Conservation (phyloP, 306 rosid species). For the Canavalia ensiformis region DNA sequence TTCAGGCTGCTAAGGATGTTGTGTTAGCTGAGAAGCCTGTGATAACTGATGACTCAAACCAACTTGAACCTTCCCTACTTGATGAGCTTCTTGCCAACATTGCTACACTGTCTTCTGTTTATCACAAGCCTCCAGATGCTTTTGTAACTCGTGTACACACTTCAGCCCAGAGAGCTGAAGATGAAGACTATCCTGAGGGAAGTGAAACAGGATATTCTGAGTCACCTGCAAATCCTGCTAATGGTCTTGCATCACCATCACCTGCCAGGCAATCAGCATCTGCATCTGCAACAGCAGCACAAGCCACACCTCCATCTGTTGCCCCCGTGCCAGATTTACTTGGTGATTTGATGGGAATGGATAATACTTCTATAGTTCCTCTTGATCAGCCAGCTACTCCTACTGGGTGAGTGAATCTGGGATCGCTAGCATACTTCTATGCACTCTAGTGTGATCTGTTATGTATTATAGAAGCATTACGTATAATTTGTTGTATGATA, state of each 20-base stretch:
- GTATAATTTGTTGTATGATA: constrained; percentile 16
- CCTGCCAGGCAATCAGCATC: constrained; percentile 59
- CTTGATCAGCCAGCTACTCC: constrained; percentile 79
- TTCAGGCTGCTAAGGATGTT: constrained; percentile 97
- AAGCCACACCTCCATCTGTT: constrained; percentile 57
- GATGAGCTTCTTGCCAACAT: constrained; percentile 94
- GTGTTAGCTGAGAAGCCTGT: constrained; percentile 97
- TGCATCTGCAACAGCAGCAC: constrained; percentile 47
- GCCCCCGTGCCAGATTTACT: constrained; percentile 88
- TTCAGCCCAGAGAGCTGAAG: constrained; percentile 73
- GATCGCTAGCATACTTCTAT: constrained; percentile 7
- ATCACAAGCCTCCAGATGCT: constrained; percentile 93
- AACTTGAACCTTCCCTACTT: constrained; percentile 83
- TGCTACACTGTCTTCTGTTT: constrained; percentile 91
- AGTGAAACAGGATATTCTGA: constrained; percentile 76
- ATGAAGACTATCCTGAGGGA: constrained; percentile 82
- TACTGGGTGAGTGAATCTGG: constrained; percentile 65
- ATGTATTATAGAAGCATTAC: constrained; percentile 28
- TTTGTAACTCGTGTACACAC: constrained; percentile 83
- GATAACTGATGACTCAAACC: constrained; percentile 89
- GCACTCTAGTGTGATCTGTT: constrained; percentile 22
- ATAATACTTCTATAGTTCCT: constrained; percentile 77
- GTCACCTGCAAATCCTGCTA: constrained; percentile 65
- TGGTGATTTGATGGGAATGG: constrained; percentile 86
- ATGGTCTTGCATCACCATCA: constrained; percentile 66